Conservation (phyloP, 1,284 basidiomycete species). For the Salmacisia buchloeana region DNA sequence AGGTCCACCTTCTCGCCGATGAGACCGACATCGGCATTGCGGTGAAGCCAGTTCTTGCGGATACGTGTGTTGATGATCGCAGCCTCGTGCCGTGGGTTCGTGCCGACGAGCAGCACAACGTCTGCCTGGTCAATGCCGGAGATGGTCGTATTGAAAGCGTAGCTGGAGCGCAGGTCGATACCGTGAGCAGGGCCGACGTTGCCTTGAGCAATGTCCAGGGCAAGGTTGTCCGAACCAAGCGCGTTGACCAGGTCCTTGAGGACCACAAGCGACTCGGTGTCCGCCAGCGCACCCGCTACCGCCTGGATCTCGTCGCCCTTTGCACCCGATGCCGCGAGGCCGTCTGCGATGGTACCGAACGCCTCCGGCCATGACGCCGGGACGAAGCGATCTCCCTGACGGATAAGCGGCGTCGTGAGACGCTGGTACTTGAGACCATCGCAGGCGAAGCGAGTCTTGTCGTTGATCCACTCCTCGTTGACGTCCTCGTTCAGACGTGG, state of each 20-base stretch:
- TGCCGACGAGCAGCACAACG: slow-evolving; percentile 86
- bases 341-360: slow-evolving; percentile 70
- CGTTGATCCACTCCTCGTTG: slow-evolving; percentile 99
- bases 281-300: slow-evolving; percentile 84
- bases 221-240: slow-evolving; percentile 90
- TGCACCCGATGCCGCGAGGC: slow-evolving; percentile 73
- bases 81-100: slow-evolving; percentile 95
- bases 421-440: slow-evolving; percentile 95
- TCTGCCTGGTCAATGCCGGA: slow-evolving; percentile 87
- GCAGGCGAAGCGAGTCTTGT: slow-evolving; percentile 95
- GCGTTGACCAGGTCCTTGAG: slow-evolving; percentile 91
- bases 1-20: slow-evolving; percentile 89
- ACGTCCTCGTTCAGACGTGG: slow-evolving; percentile 95
- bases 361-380: slow-evolving; percentile 90
- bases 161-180: slow-evolving; percentile 89
- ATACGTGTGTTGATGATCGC: slow-evolving; percentile 96
- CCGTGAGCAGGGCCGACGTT: slow-evolving; percentile 65
- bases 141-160: slow-evolving; percentile 94
- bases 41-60: slow-evolving; percentile 86
- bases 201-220: slow-evolving; percentile 71
- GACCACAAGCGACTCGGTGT: slow-evolving; percentile 87
- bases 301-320: slow-evolving; percentile 94
- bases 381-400: slow-evolving; percentile 86
- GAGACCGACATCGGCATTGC: slow-evolving; percentile 75
- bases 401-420: slow-evolving; percentile 83